Conservation (phyloP, 2,329 filamentous ascomycete species). For the Ophiostoma pallidulum region DNA sequence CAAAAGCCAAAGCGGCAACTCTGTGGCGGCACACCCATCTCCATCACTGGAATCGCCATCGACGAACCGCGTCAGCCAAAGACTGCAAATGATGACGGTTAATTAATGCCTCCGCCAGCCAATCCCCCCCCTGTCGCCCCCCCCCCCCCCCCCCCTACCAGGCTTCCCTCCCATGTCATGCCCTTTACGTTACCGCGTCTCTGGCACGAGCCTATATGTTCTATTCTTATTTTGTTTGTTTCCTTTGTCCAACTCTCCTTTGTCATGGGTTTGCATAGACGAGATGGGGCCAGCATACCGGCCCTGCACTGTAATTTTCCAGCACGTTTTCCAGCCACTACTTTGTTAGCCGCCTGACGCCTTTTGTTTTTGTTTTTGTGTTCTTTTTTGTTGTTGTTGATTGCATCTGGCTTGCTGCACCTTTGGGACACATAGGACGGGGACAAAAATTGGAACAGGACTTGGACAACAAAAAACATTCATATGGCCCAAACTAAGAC, state of each 20-base stretch:
- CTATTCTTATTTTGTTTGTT: conserved; percentile 1
- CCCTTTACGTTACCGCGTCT: not conserved
- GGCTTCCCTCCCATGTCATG: not conserved
- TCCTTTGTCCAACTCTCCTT: conserved; percentile 4
- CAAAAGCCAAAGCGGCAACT: conserved; percentile 45
- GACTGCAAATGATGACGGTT: conserved; percentile 58
- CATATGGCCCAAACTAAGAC: not conserved
- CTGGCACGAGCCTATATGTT: not conserved
- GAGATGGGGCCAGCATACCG: conserved; percentile 1
- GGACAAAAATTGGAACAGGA: conserved; percentile 12
- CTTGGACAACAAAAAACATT: conserved; percentile 7
- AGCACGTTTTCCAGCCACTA: not conserved
- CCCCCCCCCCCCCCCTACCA: not conserved
- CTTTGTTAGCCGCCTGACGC: not conserved
- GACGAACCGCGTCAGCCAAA: conserved; percentile 38
- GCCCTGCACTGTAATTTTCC: conserved; percentile 9
- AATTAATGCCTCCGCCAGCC: conserved; percentile 27
- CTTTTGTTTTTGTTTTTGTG: not conserved
- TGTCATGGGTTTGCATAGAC: conserved; percentile 15
- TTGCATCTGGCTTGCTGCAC: conserved; percentile 9
- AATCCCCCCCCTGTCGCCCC: too few species aligned
- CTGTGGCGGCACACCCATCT: conserved; percentile 33
- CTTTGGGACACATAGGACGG: conserved; percentile 11
- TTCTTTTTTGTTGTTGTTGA: conserved; percentile 7
- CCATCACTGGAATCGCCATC: conserved; percentile 45